Percentiles rank a stretch among this genome's conserved stretches.
These are phyloP conservation scores for Boletus sensibilis DNA, from an alignment of 768 basidiomycete species.

Conservation along the genomic window DNA sequence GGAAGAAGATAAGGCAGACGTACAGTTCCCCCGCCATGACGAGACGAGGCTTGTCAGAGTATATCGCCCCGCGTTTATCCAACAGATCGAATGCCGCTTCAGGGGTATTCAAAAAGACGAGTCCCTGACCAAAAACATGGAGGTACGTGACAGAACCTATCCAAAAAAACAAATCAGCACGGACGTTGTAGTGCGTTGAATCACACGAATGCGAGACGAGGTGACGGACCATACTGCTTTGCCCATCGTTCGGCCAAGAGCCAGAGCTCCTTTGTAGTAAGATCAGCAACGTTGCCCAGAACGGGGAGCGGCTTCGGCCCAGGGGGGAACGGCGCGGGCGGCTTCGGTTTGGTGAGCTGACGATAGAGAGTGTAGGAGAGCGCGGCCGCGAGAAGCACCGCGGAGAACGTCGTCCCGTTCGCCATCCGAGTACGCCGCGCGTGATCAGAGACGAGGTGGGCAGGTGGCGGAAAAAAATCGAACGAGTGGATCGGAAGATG, in stretches of 20 bases:
- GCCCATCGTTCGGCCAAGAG: conserved; percentile 61
- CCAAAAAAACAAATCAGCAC: neutral
- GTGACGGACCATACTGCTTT: conserved; percentile 56
- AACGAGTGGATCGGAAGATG: conserved; percentile 14
- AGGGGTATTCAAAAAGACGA: conserved; percentile 65
- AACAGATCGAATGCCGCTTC: conserved; percentile 62
- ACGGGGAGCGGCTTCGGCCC: conserved; percentile 67
- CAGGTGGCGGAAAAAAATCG: neutral
- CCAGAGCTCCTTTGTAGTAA: conserved; percentile 65
- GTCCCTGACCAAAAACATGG: conserved; percentile 61
- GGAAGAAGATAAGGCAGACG: conserved; percentile 26
- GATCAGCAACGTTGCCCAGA: conserved; percentile 62
- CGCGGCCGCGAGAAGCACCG: conserved; percentile 20
- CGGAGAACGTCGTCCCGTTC: conserved; percentile 8
- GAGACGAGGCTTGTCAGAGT: conserved; percentile 70
- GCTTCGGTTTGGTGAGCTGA: conserved; percentile 11
- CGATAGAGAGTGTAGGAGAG: conserved; percentile 21
- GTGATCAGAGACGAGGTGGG: neutral
- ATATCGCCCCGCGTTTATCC: conserved; percentile 68
- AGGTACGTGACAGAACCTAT: conserved; percentile 62
- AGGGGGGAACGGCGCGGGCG: conserved; percentile 51
- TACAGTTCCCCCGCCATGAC: conserved; percentile 73
- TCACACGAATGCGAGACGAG: neutral
- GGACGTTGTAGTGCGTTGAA: neutral
- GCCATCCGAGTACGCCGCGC: conserved; percentile 15